Evolutionary conservation across 129 eudicot genomes (phyloP).

Genomic region (Flaveria brownii): DNA sequence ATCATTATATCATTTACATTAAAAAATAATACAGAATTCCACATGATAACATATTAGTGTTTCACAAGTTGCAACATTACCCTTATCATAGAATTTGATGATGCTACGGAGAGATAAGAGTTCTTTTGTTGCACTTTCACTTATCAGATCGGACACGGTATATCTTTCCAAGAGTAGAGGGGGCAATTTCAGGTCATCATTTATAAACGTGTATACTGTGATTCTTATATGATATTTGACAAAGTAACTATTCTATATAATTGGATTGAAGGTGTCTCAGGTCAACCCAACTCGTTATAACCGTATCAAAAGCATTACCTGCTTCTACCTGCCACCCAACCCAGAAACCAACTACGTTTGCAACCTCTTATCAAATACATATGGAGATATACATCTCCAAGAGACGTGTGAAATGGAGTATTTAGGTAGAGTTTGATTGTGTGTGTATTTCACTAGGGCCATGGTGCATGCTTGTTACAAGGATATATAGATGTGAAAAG

Average conservation of each 20-base stretch:
- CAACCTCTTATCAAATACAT: not conserved
- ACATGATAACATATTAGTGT: not conserved
- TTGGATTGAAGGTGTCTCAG: not conserved
- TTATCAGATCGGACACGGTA: not conserved
- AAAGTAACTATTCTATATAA: not conserved
- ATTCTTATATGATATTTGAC: not conserved
- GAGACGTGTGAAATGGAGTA: not conserved
- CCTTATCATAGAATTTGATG: not conserved
- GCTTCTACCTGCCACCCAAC: not conserved
- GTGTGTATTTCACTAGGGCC: not conserved
- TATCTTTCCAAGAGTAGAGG: not conserved
- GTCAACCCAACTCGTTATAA: not conserved
- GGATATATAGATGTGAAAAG: not conserved
- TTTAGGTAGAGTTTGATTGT: not conserved
- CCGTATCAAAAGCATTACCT: not conserved
- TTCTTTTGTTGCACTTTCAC: constrained; percentile 4
- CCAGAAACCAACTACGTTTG: not conserved
- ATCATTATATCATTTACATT: not conserved
- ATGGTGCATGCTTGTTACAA: not conserved
- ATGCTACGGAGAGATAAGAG: not conserved
- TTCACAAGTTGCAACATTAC: not conserved
- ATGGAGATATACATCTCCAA: not conserved
- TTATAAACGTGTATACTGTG: not conserved
- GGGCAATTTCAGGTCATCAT: not conserved
- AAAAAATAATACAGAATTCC: not conserved